These are phyloP conservation scores for Debaryomycetaceae sp. DNA, from an alignment of 1,139 yeast genomes.

Conservation along the genomic window DNA sequence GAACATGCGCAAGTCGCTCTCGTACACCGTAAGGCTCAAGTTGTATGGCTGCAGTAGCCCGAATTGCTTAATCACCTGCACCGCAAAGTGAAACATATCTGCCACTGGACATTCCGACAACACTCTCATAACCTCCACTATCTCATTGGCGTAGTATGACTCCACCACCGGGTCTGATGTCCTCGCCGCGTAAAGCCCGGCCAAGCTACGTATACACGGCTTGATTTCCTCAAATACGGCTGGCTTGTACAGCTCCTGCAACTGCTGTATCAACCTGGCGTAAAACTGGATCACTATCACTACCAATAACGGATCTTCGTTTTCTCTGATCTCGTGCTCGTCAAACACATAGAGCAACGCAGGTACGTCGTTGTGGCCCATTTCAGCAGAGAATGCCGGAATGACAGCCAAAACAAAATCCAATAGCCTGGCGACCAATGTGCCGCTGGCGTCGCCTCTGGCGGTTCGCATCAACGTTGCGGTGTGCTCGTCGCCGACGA, in stretches of 20 bases:
- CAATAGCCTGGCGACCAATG: conserved; percentile 21
- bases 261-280: conserved; percentile 13
- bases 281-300: conserved; percentile 28
- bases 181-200: conserved; percentile 10
- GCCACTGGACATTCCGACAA: conserved; percentile 14
- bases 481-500: neutral
- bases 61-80: conserved; percentile 5
- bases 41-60: conserved; percentile 21
- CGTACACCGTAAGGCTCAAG: conserved; percentile 13
- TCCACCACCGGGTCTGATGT: conserved; percentile 9
- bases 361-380: conserved; percentile 5
- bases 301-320: conserved; percentile 24
- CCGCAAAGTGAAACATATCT: conserved; percentile 6
- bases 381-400: conserved; percentile 8
- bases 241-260: conserved; percentile 5
- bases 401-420: conserved; percentile 18
- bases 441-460: conserved; percentile 9
- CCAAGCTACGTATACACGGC: conserved; percentile 7
- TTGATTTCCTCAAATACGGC: conserved; percentile 10
- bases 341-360: conserved; percentile 11
- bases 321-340: conserved; percentile 11
- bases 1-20: conserved; percentile 20
- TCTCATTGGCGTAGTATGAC: conserved; percentile 15
- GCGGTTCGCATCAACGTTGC: conserved; percentile 4
- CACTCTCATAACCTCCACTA: conserved; percentile 14